phyloP scores from a whole-genome alignment of 208 protist species.

The Chromosphaera perkinsii region DNA sequence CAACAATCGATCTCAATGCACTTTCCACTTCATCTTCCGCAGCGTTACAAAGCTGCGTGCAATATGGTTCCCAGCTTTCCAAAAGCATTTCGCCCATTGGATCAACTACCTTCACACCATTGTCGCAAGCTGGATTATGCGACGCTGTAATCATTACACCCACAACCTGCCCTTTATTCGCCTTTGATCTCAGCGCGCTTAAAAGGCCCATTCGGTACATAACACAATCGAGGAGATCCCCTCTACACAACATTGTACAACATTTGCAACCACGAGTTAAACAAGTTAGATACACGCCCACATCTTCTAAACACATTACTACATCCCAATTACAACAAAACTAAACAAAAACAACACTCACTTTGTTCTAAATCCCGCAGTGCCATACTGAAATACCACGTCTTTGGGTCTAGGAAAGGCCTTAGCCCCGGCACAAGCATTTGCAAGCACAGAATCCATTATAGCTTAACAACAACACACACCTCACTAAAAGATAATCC shows the following conservation, averaged over 20 bases:
- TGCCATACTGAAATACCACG: constrained; percentile 20
- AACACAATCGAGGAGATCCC: constrained; percentile 6
- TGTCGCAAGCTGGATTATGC: constrained; percentile 40
- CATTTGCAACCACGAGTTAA: neutral
- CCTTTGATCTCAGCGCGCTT: constrained; percentile 13
- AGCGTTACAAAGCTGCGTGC: constrained; percentile 26
- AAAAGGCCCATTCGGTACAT: constrained; percentile 33
- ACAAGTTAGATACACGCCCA: neutral
- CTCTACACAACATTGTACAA: constrained; percentile 1
- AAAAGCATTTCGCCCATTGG: constrained; percentile 42
- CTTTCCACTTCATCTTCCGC: neutral
- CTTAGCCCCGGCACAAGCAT: no score
- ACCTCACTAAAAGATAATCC: no score
- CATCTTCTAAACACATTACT: no score
- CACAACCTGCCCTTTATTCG: constrained; percentile 9
- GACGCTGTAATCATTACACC: constrained; percentile 48
- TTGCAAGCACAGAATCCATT: no score
- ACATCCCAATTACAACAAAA: neutral
- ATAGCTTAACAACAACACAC: no score
- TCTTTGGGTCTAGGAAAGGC: no score
- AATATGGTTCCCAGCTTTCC: constrained; percentile 20
- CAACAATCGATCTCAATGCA: constrained; percentile 8
- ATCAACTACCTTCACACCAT: constrained; percentile 21
- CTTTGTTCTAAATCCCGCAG: constrained; percentile 29
- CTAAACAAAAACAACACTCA: neutral